phyloP scores from a whole-genome alignment of 2,329 filamentous ascomycete genomes.

The Talaromyces sp. region DNA sequence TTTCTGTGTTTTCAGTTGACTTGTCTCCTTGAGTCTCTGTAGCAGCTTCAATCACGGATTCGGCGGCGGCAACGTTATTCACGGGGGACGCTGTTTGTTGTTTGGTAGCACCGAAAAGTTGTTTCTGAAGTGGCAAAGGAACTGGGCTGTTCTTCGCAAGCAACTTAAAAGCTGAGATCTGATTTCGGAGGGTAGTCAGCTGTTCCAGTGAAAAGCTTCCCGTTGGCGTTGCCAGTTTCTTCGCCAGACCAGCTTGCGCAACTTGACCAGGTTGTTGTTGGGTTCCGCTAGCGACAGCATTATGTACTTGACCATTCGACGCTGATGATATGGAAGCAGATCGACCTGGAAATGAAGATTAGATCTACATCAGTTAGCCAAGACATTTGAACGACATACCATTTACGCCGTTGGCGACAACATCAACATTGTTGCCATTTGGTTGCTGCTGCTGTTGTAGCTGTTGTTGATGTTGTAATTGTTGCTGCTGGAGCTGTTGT shows the following conservation, averaged over 20 bases:
- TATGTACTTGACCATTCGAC: conserved; percentile 18
- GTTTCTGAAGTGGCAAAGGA: conserved; percentile 72
- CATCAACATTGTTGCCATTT: conserved; percentile 35
- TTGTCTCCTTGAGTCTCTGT: conserved; percentile 37
- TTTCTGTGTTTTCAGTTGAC: conserved; percentile 27
- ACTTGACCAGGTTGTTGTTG: conserved; percentile 23
- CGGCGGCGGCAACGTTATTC: conserved; percentile 32
- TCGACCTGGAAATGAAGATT: conserved; percentile 27
- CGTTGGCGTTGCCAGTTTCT: conserved; percentile 30
- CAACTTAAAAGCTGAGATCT: conserved; percentile 88
- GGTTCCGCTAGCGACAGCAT: conserved; percentile 5
- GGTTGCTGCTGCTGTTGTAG: conserved; percentile 31
- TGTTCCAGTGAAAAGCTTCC: conserved; percentile 75
- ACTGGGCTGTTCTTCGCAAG: conserved; percentile 83
- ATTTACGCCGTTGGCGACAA: conserved; percentile 39
- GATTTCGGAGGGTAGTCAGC: conserved; percentile 70
- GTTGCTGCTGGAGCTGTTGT: conserved; percentile 42
- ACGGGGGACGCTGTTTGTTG: conserved; percentile 36
- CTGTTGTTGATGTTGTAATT: conserved; percentile 43
- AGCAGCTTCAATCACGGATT: conserved; percentile 33
- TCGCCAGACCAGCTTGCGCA: conserved; percentile 25
- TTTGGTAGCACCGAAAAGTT: conserved; percentile 64
- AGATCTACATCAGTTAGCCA: not conserved
- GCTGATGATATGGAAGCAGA: conserved; percentile 36
- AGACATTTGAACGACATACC: conserved; percentile 29